Conservation (phyloP, 768 basidiomycete species). For the Leccinum subgranulosum region DNA sequence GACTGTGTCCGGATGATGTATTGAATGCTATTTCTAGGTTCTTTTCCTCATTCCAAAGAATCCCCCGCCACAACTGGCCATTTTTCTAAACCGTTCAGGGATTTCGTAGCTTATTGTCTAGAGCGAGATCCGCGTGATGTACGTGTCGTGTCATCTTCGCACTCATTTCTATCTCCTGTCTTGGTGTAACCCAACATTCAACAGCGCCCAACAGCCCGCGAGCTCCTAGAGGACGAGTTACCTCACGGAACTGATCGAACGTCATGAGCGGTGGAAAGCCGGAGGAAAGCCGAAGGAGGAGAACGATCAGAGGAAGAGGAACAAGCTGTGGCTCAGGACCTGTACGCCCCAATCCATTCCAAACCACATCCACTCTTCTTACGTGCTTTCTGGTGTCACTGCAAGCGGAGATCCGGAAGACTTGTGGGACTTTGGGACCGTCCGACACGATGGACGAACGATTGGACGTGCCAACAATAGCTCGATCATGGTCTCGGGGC, state of each 20-base stretch:
- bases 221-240: constrained; percentile 93
- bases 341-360: constrained; percentile 42
- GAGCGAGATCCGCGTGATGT: constrained; percentile 94
- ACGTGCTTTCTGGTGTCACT: constrained; percentile 26
- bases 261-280: constrained; percentile 89
- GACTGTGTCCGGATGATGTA: not conserved
- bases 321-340: constrained; percentile 54
- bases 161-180: constrained; percentile 2
- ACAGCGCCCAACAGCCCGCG: constrained; percentile 91
- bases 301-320: constrained; percentile 30
- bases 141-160: constrained; percentile 24
- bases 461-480: constrained; percentile 62
- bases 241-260: constrained; percentile 92
- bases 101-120: constrained; percentile 90
- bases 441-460: constrained; percentile 71
- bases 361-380: not conserved
- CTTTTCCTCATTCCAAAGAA: constrained; percentile 99
- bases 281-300: constrained; percentile 83
- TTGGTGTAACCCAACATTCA: constrained; percentile 15
- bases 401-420: constrained; percentile 67
- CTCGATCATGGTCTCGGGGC: constrained; percentile 58
- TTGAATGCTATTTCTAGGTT: constrained; percentile 49
- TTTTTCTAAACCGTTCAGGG: constrained; percentile 91
- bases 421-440: constrained; percentile 97
- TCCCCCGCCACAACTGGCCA: constrained; percentile 81